These are phyloP conservation scores for Paramecium bursaria DNA, from an alignment of 73 alveolate species.

Conservation along the genomic window DNA sequence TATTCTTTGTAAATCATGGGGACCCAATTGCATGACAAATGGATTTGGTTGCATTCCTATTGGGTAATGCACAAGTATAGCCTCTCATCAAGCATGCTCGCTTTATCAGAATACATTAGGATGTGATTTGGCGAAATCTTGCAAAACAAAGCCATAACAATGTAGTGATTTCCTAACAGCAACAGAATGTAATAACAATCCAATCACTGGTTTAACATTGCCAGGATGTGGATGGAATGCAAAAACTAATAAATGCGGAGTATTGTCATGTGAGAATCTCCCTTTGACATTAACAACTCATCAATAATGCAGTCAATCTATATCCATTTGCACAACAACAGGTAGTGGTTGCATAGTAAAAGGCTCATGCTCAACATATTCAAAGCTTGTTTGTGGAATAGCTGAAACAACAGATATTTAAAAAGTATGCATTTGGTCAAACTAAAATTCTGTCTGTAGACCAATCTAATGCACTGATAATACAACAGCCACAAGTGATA, in stretches of 20 bases:
- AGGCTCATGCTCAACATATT: not conserved
- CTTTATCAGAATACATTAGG: constrained; percentile 11
- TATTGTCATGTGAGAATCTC: not conserved
- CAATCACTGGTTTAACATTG: not conserved
- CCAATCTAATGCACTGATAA: constrained; percentile 4
- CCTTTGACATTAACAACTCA: not conserved
- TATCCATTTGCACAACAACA: too few species aligned
- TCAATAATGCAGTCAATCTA: not conserved
- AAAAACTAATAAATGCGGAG: not conserved
- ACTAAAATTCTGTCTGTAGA: not conserved
- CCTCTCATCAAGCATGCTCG: not conserved
- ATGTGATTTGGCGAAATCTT: constrained; percentile 25
- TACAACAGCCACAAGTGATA: constrained; percentile 36
- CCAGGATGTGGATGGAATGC: too few species aligned
- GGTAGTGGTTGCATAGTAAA: not conserved
- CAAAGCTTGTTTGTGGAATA: not conserved
- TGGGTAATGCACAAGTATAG: not conserved
- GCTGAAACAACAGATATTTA: constrained; percentile 2
- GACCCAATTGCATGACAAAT: not conserved
- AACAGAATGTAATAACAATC: constrained; percentile 15
- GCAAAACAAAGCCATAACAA: not conserved
- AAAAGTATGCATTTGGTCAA: not conserved
- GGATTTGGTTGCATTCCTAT: constrained; percentile 28
- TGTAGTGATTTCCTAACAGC: not conserved
- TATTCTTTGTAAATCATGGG: not conserved